Evolutionary conservation across 1,284 basidiomycete species (phyloP), one percentile per base, ranked within the genome.

Genomic region (Apiotrichum mycotoxinovorans): DNA sequence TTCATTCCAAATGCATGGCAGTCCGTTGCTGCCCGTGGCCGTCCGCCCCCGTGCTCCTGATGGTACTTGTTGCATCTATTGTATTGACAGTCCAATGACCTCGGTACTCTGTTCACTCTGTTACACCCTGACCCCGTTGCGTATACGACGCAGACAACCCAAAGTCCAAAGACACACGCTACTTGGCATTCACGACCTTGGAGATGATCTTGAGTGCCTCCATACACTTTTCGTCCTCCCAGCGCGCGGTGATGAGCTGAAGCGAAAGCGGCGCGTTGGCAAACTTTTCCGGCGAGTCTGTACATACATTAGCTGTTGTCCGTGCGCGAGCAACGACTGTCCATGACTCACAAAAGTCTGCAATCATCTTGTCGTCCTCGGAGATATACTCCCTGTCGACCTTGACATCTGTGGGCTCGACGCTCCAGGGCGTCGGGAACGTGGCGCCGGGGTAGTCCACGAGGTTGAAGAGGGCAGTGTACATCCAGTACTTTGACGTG

Each of bases 371-470:
- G 68, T 88, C 86, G 4, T 66, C 53, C 0, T 75, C 67, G 30
- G 73, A 77, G 27, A 82, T 72, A 69, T 86, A 87, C 26, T 71
- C 65, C 51, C 80, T 47, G 25, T 42, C 47, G 17, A 48, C 45
- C 3, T 34, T 52, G 3, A 37, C 27, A 40, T 63, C 56, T 18
- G 43, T 51, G 12, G 54, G 48, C 44, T 54, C 54, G 41, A 62
- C 66, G 30, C 23, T 79, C 51, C 65, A 61, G 0, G 83, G 82
- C 1, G 86, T 85, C 0, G 89, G 89, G 62, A 91, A 81, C 7
- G 83, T 77, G 17, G 83, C 78, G 3, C 82, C 80, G 0, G 87
- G 80, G 65, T 84, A 87, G 70, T 90, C 88, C 33, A 88, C 78
- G 10, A 80, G 69, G 67, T 88, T 90, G 80, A 82, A 88, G 25